phyloP scores from a whole-genome alignment of 2,329 filamentous ascomycete species.

The Graphilbum ipis-grandicollis region DNA sequence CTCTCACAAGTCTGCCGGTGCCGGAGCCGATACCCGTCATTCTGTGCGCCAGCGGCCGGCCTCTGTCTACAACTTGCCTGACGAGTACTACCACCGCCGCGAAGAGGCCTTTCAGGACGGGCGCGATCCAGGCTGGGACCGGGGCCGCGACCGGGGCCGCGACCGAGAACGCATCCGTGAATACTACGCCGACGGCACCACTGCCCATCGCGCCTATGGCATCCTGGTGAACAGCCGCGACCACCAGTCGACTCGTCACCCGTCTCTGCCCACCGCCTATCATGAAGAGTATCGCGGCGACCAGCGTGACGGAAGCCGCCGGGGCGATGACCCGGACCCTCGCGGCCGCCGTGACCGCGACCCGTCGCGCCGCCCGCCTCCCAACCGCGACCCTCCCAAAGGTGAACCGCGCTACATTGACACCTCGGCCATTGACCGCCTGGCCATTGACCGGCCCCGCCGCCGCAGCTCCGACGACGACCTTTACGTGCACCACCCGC shows the following conservation, averaged over 20 bases:
- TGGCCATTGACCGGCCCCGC: conserved; percentile 2
- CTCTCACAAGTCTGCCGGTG: too few relatives aligned
- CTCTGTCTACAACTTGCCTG: conserved; percentile 19
- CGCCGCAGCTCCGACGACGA: conserved; percentile 7
- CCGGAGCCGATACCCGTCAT: conserved; percentile 10
- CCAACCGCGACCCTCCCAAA: background rate
- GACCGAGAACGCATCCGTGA: conserved; percentile 4
- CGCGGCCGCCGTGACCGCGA: background rate
- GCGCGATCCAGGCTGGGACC: conserved; percentile 19
- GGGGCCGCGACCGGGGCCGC: conserved; percentile 16
- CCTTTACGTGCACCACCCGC: conserved; percentile 5
- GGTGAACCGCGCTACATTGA: too few relatives aligned
- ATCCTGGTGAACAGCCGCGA: conserved; percentile 8
- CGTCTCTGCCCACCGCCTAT: too few relatives aligned
- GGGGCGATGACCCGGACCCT: background rate
- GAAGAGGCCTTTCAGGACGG: conserved; percentile 18
- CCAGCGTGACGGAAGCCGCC: background rate
- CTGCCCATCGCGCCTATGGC: conserved; percentile 6
- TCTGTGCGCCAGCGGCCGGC: conserved; percentile 13
- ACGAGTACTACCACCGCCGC: conserved; percentile 29
- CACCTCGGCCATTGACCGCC: background rate
- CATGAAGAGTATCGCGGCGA: too few relatives aligned
- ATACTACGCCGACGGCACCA: conserved; percentile 8
- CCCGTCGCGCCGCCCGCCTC: background rate
- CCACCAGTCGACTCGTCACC: conserved; percentile 4